phyloP scores from a whole-genome alignment of 2,329 filamentous ascomycete species.

The Exophiala calicioides region DNA sequence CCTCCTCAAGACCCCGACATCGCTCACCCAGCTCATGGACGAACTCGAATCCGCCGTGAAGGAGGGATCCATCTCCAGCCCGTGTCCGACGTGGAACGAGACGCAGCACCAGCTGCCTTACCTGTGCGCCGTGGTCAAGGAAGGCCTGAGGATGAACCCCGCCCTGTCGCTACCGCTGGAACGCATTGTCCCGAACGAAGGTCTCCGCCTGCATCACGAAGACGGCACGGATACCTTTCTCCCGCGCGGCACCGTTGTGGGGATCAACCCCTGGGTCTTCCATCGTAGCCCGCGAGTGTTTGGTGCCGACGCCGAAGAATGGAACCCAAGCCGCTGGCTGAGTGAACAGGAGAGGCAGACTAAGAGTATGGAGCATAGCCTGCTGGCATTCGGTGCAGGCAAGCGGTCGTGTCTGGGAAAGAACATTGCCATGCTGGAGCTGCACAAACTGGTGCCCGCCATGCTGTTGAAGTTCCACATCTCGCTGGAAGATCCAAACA shows the following conservation, averaged over 20 bases:
- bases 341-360: constrained; percentile 20
- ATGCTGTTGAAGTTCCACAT: constrained; percentile 28
- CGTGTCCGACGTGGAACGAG: constrained; percentile 35
- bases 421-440: constrained; percentile 34
- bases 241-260: constrained; percentile 36
- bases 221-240: constrained; percentile 25
- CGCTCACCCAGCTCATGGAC: constrained; percentile 29
- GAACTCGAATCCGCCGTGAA: constrained; percentile 34
- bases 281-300: constrained; percentile 32
- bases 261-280: constrained; percentile 38
- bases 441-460: constrained; percentile 31
- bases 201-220: constrained; percentile 35
- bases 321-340: constrained; percentile 37
- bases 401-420: constrained; percentile 34
- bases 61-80: constrained; percentile 30
- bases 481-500: constrained; percentile 17
- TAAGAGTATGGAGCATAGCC: constrained; percentile 30
- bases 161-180: constrained; percentile 39
- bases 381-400: constrained; percentile 33
- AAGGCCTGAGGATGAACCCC: constrained; percentile 41
- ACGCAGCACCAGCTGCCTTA: constrained; percentile 36
- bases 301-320: constrained; percentile 30
- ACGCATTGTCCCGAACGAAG: constrained; percentile 37
- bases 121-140: constrained; percentile 40
- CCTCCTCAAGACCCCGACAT: constrained; percentile 62